Conservation (phyloP, 2,329 filamentous ascomycete species). For the Paecilomyces niveus region DNA sequence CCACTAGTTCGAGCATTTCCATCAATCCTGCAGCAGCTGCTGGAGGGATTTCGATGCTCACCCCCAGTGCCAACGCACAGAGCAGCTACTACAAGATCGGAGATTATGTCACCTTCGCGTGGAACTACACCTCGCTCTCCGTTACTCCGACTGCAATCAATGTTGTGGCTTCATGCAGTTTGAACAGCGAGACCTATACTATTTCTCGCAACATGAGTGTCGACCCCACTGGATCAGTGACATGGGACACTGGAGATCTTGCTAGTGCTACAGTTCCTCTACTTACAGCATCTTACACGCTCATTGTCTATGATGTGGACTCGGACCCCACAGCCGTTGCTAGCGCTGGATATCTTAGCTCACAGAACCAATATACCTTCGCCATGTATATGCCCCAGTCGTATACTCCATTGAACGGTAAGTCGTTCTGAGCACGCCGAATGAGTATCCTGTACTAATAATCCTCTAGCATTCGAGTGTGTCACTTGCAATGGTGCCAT, state of each 20-base stretch:
- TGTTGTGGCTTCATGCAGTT: constrained; percentile 54
- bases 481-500: constrained; percentile 51
- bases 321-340: constrained; percentile 44
- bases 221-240: constrained; percentile 43
- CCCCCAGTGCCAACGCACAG: constrained; percentile 43
- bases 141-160: constrained; percentile 54
- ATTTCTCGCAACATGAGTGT: constrained; percentile 54
- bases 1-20: constrained; percentile 27
- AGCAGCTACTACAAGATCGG: constrained; percentile 59
- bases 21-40: constrained; percentile 49
- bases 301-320: constrained; percentile 55
- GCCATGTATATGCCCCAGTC: constrained; percentile 55
- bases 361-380: constrained; percentile 48
- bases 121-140: constrained; percentile 62
- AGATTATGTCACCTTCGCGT: constrained; percentile 55
- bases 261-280: constrained; percentile 44
- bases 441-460: not conserved
- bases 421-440: constrained; percentile 13
- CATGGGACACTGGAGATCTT: constrained; percentile 56
- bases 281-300: constrained; percentile 55
- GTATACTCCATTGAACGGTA: constrained; percentile 45
- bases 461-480: constrained; percentile 44
- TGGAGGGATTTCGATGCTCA: constrained; percentile 57
- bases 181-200: constrained; percentile 55
- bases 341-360: constrained; percentile 48